Conservation (phyloP, 768 basidiomycete genomes). For the Leccinum disarticulatum region DNA sequence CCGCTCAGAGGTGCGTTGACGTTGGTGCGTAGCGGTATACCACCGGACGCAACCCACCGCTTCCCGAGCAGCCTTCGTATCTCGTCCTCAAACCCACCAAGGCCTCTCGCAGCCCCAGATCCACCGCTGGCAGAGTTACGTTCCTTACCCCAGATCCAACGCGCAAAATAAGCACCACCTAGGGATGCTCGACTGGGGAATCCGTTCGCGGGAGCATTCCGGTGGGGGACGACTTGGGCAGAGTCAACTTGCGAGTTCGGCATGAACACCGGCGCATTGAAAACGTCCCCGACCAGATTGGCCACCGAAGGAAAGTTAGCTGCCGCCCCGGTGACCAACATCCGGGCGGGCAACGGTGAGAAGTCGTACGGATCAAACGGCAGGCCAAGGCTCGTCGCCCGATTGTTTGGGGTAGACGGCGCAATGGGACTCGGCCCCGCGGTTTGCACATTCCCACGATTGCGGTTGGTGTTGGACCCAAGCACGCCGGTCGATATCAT, state of each 20-base stretch:
- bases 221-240: constrained; percentile 65
- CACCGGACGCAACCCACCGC: constrained; percentile 71
- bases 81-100: constrained; percentile 78
- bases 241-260: constrained; percentile 75
- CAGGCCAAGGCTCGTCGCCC: constrained; percentile 52
- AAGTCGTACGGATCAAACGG: constrained; percentile 80
- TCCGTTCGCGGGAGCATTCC: constrained; percentile 70
- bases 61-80: constrained; percentile 68
- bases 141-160: constrained; percentile 85
- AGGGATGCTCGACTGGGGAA: constrained; percentile 70
- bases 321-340: constrained; percentile 76
- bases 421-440: constrained; percentile 28
- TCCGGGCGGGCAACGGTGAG: constrained; percentile 58
- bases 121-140: constrained; percentile 31
- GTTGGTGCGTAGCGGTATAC: constrained; percentile 57
- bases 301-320: constrained; percentile 83
- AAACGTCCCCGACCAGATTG: constrained; percentile 77
- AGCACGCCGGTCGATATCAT: constrained; percentile 70
- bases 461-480: constrained; percentile 39
- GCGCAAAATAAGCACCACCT: constrained; percentile 75
- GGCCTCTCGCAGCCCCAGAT: constrained; percentile 36
- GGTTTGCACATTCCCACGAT: constrained; percentile 33
- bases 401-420: constrained; percentile 20
- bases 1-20: constrained; percentile 42
- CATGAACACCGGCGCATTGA: constrained; percentile 79